Percentiles rank a stretch among this genome's conserved stretches.
phyloP scores from a whole-genome alignment of 305 asterid genomes.

The Solanum hybrid region DNA sequence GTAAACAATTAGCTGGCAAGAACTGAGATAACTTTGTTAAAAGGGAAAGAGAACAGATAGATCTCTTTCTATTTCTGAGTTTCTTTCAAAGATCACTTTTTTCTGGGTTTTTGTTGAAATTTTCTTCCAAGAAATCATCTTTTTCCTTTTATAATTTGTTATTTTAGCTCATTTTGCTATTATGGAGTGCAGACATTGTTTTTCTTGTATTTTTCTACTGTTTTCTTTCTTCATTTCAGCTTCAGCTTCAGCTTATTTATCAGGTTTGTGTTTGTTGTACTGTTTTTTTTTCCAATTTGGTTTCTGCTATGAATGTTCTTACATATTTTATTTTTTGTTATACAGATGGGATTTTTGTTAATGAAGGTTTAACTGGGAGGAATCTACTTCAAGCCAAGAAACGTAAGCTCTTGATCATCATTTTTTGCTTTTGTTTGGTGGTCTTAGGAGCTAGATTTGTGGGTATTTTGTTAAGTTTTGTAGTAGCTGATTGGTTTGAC shows the following conservation, averaged over 20 bases:
- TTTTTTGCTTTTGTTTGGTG: not conserved
- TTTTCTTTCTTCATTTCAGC: not conserved
- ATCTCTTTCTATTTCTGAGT: not conserved
- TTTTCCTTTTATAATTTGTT: not conserved
- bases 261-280: not conserved
- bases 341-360: slow-evolving; percentile 26
- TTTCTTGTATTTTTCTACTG: not conserved
- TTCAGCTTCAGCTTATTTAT: slow-evolving; percentile 4
- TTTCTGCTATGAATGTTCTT: not conserved
- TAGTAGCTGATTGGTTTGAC: not conserved
- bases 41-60: not conserved
- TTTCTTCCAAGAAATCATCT: not conserved
- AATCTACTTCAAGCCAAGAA: slow-evolving; percentile 70
- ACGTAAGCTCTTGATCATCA: slow-evolving; percentile 28
- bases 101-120: not conserved
- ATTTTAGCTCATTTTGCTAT: not conserved
- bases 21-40: not conserved
- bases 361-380: slow-evolving; percentile 44
- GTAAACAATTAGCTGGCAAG: not conserved
- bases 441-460: not conserved
- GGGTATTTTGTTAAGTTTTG: not conserved
- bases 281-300: not conserved
- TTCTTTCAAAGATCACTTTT: not conserved
- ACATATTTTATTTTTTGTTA: not conserved
- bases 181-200: not conserved